Conservation (phyloP, 192 early-diverging fungal genomes). For the Dissophora globulifera region DNA sequence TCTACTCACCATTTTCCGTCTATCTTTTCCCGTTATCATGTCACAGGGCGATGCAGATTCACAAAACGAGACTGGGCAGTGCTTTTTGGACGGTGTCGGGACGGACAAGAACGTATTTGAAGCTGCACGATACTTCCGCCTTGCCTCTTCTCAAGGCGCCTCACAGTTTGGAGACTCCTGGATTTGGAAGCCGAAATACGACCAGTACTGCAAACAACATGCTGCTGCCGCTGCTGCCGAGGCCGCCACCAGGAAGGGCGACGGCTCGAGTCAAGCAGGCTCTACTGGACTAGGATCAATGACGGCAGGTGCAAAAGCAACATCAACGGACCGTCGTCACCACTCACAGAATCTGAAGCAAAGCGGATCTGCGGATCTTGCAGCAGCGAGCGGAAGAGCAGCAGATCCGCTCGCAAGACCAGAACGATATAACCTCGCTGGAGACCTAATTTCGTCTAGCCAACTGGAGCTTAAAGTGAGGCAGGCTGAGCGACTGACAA, state of each 20-base stretch:
- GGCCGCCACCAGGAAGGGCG: neutral
- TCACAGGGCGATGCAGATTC: slow-evolving; percentile 73
- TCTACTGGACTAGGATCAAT: neutral
- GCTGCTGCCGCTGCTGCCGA: slow-evolving; percentile 10
- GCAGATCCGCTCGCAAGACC: neutral
- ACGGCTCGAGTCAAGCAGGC: neutral
- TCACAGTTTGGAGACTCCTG: slow-evolving; percentile 82
- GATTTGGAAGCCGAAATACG: slow-evolving; percentile 87
- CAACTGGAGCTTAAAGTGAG: slow-evolving; percentile 28
- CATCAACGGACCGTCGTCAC: too few relatives aligned
- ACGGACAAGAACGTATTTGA: slow-evolving; percentile 63
- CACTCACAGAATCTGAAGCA: neutral
- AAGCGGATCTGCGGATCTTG: neutral
- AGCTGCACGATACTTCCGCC: slow-evolving; percentile 81
- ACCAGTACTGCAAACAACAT: slow-evolving; percentile 51
- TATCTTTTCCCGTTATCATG: neutral
- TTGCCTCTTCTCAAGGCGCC: slow-evolving; percentile 76
- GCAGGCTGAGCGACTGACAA: slow-evolving; percentile 28
- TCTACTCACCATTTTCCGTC: too few relatives aligned
- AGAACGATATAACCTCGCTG: slow-evolving; percentile 23
- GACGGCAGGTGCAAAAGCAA: too few relatives aligned
- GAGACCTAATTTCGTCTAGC: slow-evolving; percentile 41
- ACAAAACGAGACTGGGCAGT: slow-evolving; percentile 68
- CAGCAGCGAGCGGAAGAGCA: neutral
- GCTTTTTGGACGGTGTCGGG: slow-evolving; percentile 71